Evolutionary conservation across 192 early-diverging fungal species (phyloP).

Genomic region (Thamnidium elegans): DNA sequence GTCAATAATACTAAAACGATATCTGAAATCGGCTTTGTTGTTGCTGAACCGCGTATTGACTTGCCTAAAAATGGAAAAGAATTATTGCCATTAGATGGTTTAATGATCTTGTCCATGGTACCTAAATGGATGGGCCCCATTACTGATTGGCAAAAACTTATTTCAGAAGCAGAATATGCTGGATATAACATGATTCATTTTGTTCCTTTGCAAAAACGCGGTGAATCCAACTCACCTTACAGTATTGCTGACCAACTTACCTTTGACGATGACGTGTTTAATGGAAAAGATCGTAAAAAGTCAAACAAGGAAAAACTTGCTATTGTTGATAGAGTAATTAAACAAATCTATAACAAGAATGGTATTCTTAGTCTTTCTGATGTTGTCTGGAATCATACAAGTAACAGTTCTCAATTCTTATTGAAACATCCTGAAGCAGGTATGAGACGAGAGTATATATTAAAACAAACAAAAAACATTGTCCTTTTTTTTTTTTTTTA

Average conservation of each 20-base stretch:
- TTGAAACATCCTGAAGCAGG: constrained; percentile 94
- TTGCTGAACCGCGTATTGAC: constrained; percentile 84
- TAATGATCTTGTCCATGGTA: constrained; percentile 87
- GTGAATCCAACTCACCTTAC: constrained; percentile 95
- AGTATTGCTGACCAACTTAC: constrained; percentile 93
- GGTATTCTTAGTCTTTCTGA: constrained; percentile 83
- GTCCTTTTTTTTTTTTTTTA: too few species aligned
- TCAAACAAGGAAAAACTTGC: constrained; percentile 56
- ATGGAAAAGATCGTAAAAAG: constrained; percentile 41
- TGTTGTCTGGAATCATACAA: constrained; percentile 99
- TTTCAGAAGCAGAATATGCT: constrained; percentile 65
- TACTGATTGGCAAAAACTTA: constrained; percentile 68
- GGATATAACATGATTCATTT: constrained; percentile 99
- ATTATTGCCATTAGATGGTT: constrained; percentile 80
- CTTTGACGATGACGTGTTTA: constrained; percentile 88
- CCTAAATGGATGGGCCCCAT: constrained; percentile 96
- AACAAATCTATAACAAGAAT: constrained; percentile 59
- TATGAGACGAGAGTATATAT: constrained; percentile 22
- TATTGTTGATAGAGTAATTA: constrained; percentile 53
- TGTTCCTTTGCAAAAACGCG: constrained; percentile 89
- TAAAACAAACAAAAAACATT: background rate
- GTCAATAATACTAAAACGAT: constrained; percentile 9
- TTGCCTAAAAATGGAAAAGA: constrained; percentile 36
- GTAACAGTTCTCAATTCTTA: constrained; percentile 91
- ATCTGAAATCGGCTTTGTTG: constrained; percentile 62